Evolutionary conservation across 768 basidiomycete species (phyloP).

Genomic region (Pleurotus djamor): DNA sequence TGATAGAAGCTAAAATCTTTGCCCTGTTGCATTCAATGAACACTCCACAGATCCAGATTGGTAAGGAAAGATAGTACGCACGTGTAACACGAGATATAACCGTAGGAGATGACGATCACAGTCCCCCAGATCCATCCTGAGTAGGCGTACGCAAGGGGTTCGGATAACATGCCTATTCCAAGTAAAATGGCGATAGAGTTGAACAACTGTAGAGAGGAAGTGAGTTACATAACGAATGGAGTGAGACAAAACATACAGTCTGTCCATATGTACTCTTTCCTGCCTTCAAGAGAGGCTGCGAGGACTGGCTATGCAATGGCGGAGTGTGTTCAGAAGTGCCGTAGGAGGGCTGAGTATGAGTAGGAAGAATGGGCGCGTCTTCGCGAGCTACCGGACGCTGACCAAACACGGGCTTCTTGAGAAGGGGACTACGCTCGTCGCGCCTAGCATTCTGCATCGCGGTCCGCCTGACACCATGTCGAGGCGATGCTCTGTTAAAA

Average conservation of each 20-base stretch:
- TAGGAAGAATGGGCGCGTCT: constrained; percentile 5
- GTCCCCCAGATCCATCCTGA: constrained; percentile 87
- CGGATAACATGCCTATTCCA: constrained; percentile 87
- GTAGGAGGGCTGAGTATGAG: constrained; percentile 10
- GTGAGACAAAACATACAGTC: constrained; percentile 43
- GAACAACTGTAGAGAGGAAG: constrained; percentile 56
- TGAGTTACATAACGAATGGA: constrained; percentile 3
- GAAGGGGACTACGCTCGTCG: constrained; percentile 1
- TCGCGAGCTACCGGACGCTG: background rate
- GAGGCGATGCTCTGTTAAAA: background rate
- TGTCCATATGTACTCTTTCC: constrained; percentile 75
- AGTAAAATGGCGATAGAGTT: constrained; percentile 85
- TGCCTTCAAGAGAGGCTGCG: constrained; percentile 13
- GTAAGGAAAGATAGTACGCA: constrained; percentile 33
- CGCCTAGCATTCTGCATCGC: background rate
- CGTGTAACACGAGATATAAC: constrained; percentile 86
- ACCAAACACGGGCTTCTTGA: background rate
- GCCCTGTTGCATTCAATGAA: constrained; percentile 47
- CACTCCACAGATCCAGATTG: background rate
- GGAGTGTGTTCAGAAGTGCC: background rate
- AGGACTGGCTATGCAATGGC: background rate
- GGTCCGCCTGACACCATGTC: background rate
- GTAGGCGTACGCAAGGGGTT: constrained; percentile 89
- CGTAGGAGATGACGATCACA: constrained; percentile 71
- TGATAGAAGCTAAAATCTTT: constrained; percentile 80